Evolutionary conservation across 1,284 basidiomycete genomes (phyloP).

Genomic region (Apiotrichum domesticum): DNA sequence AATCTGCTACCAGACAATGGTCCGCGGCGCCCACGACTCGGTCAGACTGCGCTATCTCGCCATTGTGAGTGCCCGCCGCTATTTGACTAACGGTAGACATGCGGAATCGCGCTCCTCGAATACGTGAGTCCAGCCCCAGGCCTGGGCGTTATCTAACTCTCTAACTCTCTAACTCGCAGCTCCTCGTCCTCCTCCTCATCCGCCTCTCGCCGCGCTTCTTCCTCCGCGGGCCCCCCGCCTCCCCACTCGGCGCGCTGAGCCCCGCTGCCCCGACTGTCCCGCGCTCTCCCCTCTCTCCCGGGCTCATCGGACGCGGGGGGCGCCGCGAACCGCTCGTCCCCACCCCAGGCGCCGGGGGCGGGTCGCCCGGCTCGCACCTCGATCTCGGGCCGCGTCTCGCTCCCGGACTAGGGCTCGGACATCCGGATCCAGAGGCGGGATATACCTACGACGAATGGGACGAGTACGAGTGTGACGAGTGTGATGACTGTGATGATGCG

Average conservation of each 20-base stretch:
- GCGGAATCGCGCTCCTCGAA: constrained; percentile 7
- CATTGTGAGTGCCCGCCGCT: background rate
- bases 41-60: background rate
- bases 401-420: background rate
- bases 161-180: background rate
- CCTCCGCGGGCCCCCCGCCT: constrained; percentile 8
- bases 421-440: background rate
- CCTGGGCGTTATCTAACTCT: too few species aligned
- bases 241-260: background rate
- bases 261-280: background rate
- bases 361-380: background rate
- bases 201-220: constrained; percentile 5
- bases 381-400: background rate
- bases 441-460: background rate
- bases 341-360: background rate
- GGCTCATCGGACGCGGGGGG: background rate
- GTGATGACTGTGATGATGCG: background rate
- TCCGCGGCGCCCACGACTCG: background rate
- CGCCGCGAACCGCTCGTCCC: background rate
- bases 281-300: constrained; percentile 2
- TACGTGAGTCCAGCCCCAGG: constrained; percentile 6
- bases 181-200: constrained; percentile 16
- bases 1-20: constrained; percentile 1
- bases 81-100: constrained; percentile 9
- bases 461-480: background rate